Evolutionary conservation across 208 protist species (phyloP), one percentile per base, ranked within the genome.

Genomic region (Trypanosoma vivax): DNA sequence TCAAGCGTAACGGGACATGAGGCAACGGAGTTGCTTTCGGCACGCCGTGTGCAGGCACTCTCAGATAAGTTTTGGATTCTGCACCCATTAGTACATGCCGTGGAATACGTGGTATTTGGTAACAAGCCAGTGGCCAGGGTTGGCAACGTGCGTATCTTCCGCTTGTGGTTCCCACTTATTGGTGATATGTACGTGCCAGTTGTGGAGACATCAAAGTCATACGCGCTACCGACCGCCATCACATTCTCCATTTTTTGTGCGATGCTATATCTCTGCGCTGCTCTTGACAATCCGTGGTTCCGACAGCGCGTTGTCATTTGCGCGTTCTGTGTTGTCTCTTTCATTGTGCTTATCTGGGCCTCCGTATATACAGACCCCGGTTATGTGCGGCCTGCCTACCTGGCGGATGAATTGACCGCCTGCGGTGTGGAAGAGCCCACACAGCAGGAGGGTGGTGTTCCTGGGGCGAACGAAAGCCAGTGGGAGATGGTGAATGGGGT

Each of bases 21-120:
- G 60, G 83, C 81, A 37, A 53, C 27, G 28, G 78, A 87, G 62
- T 81, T 82, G 16, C 81, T 83, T 28, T 64, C 61, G 18, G 78
- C 76, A n/a, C 71, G 84, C 50, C 65, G 73, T 25, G 66, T 69
- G 27, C 76, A 86, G 46, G 70, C 71, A 1, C 9, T 90, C 5
- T 52, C 79, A 5, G 67, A 90, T 34, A 70, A 62, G 35, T 76
- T 90, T 53, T 88, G 60, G 13, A 79, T 89, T 53, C 67, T 93
- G 16, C 72, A 76, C 50, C 76, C 74, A 1, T 18, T 93, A 4
- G 83, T 80, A 1, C 41, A 90, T 53, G 57, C 46, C 0, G 71
- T 93, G 23, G 86, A 93, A 65, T 83, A 70, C 42, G 14, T 88
- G n/a, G 19, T 90, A 0, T 87, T 93, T 62, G 86, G 86, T 19